Evolutionary conservation across 1,284 basidiomycete genomes (phyloP).

Genomic region (Wallemia mellicola): DNA sequence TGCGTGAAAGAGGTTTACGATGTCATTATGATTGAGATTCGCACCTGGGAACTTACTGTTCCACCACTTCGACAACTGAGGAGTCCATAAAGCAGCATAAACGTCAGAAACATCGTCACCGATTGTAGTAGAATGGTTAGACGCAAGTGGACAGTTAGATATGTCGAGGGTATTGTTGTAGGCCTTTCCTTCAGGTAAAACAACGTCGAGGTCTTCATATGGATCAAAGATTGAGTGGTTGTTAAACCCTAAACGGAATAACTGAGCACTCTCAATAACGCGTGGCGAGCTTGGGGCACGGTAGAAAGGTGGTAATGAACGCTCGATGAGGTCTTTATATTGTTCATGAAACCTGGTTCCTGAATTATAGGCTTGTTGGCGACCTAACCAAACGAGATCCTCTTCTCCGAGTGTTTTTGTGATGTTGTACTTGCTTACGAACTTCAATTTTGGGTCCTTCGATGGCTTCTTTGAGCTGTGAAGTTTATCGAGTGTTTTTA

Average conservation of each 20-base stretch:
- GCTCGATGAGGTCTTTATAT: constrained; percentile 1
- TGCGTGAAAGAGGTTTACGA: constrained; percentile 31
- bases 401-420: constrained; percentile 1
- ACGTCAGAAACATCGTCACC: constrained; percentile 6
- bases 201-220: not conserved
- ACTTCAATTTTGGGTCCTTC: constrained; percentile 3
- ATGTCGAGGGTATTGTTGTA: constrained; percentile 45
- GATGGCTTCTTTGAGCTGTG: constrained; percentile 1
- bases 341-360: constrained; percentile 1
- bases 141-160: constrained; percentile 31
- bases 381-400: constrained; percentile 4
- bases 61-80: constrained; percentile 28
- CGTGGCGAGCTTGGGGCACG: constrained; percentile 2
- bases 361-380: constrained; percentile 3
- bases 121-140: constrained; percentile 8
- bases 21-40: constrained; percentile 26
- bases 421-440: not conserved
- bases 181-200: constrained; percentile 9
- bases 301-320: not conserved
- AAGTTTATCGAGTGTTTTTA: constrained; percentile 3
- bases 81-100: constrained; percentile 29
- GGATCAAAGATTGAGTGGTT: not conserved
- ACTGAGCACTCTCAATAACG: constrained; percentile 5
- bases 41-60: constrained; percentile 28
- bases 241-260: constrained; percentile 4